Percentiles rank a stretch among this genome's conserved stretches.
These are phyloP conservation scores for Trypanosoma lewisi DNA, from an alignment of 208 protist genomes.

Conservation along the genomic window DNA sequence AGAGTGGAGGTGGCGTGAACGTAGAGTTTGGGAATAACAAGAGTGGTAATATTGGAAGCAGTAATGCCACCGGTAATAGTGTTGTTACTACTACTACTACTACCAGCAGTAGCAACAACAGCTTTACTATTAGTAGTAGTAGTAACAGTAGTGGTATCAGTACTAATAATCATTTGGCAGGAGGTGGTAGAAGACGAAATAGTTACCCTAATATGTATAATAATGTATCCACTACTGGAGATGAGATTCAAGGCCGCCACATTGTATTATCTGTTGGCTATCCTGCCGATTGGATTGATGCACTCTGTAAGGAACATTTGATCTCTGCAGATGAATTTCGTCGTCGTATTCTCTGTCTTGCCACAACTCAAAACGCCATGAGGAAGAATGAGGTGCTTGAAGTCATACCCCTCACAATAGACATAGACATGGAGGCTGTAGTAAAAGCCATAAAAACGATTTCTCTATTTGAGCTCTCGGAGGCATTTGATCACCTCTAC, in stretches of 20 bases:
- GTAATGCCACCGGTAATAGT: constrained; percentile 1
- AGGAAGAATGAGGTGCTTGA: constrained; percentile 73
- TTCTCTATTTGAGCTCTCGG: constrained; percentile 67
- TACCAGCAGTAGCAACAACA: too few relatives aligned
- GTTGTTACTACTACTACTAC: not conserved
- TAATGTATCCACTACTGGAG: too few relatives aligned
- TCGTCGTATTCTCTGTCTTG: constrained; percentile 53
- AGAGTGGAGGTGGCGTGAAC: not conserved
- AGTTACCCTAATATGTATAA: not conserved
- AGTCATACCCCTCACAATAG: constrained; percentile 77
- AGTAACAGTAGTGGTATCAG: not conserved
- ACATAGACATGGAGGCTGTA: constrained; percentile 72
- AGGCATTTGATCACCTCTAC: constrained; percentile 58
- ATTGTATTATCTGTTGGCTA: constrained; percentile 83
- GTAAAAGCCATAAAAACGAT: constrained; percentile 64
- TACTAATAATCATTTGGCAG: not conserved
- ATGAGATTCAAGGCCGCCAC: constrained; percentile 32
- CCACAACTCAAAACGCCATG: constrained; percentile 58
- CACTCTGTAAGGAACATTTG: constrained; percentile 50
- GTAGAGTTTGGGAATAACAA: not conserved
- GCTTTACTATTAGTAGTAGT: too few relatives aligned
- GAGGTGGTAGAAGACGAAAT: constrained; percentile 1
- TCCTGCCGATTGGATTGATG: constrained; percentile 82
- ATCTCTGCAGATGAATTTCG: constrained; percentile 66
- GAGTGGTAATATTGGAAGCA: not conserved